Evolutionary conservation across 2,329 filamentous ascomycete species (phyloP), one percentile per base, ranked within the genome.

Genomic region (Rhynchosporium agropyri): DNA sequence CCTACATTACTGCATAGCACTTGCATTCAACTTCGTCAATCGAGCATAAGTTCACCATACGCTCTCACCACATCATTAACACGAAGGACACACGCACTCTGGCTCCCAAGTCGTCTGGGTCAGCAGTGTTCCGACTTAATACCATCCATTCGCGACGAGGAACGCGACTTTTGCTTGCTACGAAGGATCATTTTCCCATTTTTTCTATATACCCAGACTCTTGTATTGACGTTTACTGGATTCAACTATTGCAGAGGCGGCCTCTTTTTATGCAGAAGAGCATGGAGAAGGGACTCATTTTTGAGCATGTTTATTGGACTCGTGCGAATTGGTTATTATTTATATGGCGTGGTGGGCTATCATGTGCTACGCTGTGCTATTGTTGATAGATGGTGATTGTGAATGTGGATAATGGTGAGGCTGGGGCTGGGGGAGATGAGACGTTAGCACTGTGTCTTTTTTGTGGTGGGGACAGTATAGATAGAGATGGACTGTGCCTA

Each of bases 151-250:
- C 42, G 59, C 42, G n/a, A 56, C 20, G 54, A 57, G 12, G 40
- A 31, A 13, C 7, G 10, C 38, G 40, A 45, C 29, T 36, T 45
- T 33, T 57, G 40, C 54, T 57, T 42, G 38, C 13, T 36, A n/a
- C 48, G 9, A 7, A 36, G 29, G 12, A 29, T 53, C 50, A 65
- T 61, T 59, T 67, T 66, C 65, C 65, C 61, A 36, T 36, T 57
- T 61, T 64, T 71, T 72, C 63, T 69, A 71, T 73, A 73, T 73
- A 72, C 71, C 71, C 71, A 68, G 63, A 66, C 72, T 72, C 68
- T 69, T 71, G 67, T 73, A 68, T 69, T 60, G 63, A 66, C 13
- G 31, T 59, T 54, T 28, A 48, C 64, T 65, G 63, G 28, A 42
- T 63, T 65, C 60, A 55, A 51, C 9, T 56, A 61, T 59, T 36